Conservation (phyloP, 2,329 filamentous ascomycete species). For the Amauroascus verrucosus region DNA sequence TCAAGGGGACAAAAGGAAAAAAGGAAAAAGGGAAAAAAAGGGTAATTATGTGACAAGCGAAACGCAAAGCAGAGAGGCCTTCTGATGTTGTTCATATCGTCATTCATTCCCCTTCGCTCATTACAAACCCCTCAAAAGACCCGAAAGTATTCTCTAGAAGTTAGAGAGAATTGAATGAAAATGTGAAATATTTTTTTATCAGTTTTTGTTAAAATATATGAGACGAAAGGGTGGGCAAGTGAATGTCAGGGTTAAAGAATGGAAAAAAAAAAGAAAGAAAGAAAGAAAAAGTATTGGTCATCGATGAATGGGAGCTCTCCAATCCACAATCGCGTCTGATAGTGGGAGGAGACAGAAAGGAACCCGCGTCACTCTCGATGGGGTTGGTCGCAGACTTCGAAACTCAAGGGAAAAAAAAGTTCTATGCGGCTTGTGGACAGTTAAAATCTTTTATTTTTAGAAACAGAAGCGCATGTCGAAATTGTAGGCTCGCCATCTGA, state of each 20-base stretch:
- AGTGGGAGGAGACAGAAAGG: not conserved
- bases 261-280: not conserved
- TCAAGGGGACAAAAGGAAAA: not conserved
- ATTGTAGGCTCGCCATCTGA: not conserved
- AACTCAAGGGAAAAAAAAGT: not conserved
- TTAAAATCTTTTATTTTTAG: not conserved
- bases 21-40: not conserved
- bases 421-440: not conserved
- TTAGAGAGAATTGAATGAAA: no score
- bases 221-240: no score
- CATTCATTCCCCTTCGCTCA: not conserved
- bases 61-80: not conserved
- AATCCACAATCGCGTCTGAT: conserved; percentile 4
- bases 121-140: no score
- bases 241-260: no score
- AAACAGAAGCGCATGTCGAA: no score
- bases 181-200: no score
- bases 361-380: not conserved
- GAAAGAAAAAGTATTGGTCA: not conserved
- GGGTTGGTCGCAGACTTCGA: conserved; percentile 2
- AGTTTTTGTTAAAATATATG: no score
- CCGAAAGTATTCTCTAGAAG: no score
- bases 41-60: not conserved
- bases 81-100: not conserved
- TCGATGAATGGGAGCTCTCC: not conserved